Conservation (phyloP, 1,139 yeast species). For the Geotrichum phurueaensis region DNA sequence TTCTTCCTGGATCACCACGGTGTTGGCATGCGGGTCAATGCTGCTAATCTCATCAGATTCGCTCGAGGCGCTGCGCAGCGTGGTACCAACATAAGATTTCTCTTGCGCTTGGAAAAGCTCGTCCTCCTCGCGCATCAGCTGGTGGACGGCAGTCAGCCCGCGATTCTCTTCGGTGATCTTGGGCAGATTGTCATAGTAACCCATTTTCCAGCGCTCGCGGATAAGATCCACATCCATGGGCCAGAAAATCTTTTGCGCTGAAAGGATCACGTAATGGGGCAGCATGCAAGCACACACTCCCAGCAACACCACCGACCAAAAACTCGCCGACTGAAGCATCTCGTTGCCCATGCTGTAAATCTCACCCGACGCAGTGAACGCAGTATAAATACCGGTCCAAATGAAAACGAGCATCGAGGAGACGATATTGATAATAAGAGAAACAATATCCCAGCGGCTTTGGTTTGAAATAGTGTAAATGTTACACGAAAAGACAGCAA, state of each 20-base stretch:
- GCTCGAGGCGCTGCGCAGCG: background rate
- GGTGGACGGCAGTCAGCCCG: constrained; percentile 17
- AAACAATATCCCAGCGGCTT: constrained; percentile 91
- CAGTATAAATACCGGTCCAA: constrained; percentile 93
- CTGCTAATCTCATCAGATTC: background rate
- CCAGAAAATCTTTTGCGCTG: constrained; percentile 51
- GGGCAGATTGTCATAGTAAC: constrained; percentile 23
- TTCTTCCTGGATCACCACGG: background rate
- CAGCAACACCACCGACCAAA: constrained; percentile 76
- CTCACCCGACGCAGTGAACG: constrained; percentile 53
- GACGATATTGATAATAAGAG: constrained; percentile 54
- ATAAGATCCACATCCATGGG: constrained; percentile 84
- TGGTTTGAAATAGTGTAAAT: constrained; percentile 74
- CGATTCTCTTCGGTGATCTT: constrained; percentile 14
- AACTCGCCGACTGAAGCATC: constrained; percentile 62
- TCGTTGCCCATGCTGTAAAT: constrained; percentile 74
- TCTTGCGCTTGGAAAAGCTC: background rate
- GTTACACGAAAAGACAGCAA: constrained; percentile 78
- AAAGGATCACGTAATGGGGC: constrained; percentile 69
- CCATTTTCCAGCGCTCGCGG: constrained; percentile 49
- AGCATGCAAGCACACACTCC: constrained; percentile 68
- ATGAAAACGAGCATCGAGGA: constrained; percentile 66
- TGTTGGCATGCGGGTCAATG: constrained; percentile 5
- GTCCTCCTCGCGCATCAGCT: constrained; percentile 10
- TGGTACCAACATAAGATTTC: background rate